These are phyloP conservation scores for Cryptococcus amylolentus DNA, from an alignment of 1,284 basidiomycete species.

Conservation along the genomic window DNA sequence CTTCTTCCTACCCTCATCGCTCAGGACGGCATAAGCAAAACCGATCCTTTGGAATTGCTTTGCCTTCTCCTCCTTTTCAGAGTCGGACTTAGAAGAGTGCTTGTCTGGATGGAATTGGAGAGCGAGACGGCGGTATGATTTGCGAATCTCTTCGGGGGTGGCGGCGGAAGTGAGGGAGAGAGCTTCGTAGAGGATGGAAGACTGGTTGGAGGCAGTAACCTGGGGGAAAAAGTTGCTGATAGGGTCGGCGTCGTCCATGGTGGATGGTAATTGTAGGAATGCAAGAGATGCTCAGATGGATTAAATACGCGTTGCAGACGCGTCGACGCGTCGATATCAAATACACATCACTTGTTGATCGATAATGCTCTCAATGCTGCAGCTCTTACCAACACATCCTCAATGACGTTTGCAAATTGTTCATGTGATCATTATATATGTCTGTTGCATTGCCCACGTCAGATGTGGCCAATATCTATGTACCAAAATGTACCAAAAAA, in stretches of 20 bases:
- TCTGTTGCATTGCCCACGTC: neutral
- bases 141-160: slow-evolving; percentile 66
- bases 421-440: neutral
- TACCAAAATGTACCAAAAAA: neutral
- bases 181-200: slow-evolving; percentile 62
- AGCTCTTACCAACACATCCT: too few relatives aligned
- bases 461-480: neutral
- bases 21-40: slow-evolving; percentile 81
- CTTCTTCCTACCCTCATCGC: slow-evolving; percentile 68
- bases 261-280: slow-evolving; percentile 32
- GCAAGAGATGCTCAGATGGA: neutral
- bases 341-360: too few relatives aligned
- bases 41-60: slow-evolving; percentile 82
- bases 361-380: too few relatives aligned
- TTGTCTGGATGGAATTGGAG: slow-evolving; percentile 85
- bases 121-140: slow-evolving; percentile 78
- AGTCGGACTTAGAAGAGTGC: slow-evolving; percentile 59
- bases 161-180: slow-evolving; percentile 60
- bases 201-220: slow-evolving; percentile 50
- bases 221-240: slow-evolving; percentile 72
- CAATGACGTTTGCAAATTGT: too few relatives aligned
- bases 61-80: slow-evolving; percentile 62
- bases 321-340: too few relatives aligned
- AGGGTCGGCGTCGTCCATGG: slow-evolving; percentile 65
- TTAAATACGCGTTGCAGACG: too few relatives aligned